Percentiles rank a stretch among this genome's conserved stretches.
Evolutionary conservation across 768 basidiomycete species (phyloP).

Genomic region (Chlorophyllum brunneum): DNA sequence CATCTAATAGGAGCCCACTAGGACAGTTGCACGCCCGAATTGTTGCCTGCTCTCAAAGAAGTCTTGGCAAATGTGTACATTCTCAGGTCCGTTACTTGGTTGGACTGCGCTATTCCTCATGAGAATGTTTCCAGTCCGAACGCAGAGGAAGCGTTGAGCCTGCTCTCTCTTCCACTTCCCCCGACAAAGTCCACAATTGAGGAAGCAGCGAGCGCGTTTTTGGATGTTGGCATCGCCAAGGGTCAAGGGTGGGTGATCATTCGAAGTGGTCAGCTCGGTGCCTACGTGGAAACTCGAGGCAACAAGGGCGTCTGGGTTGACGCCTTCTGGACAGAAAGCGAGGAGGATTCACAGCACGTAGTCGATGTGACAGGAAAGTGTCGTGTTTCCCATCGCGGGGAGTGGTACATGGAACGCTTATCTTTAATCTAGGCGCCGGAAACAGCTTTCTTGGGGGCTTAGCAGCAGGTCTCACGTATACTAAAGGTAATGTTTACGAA

Average conservation of each 20-base stretch:
- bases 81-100: conserved; percentile 48
- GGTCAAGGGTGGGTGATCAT: conserved; percentile 65
- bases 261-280: conserved; percentile 69
- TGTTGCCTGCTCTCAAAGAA: conserved; percentile 61
- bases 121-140: conserved; percentile 58
- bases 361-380: conserved; percentile 82
- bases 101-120: not conserved
- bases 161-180: conserved; percentile 53
- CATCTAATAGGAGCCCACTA: conserved; percentile 24
- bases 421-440: conserved; percentile 65
- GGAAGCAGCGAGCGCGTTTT: conserved; percentile 58
- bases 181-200: conserved; percentile 55
- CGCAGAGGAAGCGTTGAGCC: conserved; percentile 72
- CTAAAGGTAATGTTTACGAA: conserved; percentile 56
- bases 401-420: conserved; percentile 10
- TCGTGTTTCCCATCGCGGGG: conserved; percentile 1
- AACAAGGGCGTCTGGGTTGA: conserved; percentile 56
- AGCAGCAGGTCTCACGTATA: conserved; percentile 62
- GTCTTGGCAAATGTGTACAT: conserved; percentile 60
- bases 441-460: conserved; percentile 87
- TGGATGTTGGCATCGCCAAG: conserved; percentile 55
- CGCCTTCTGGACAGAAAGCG: conserved; percentile 58
- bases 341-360: conserved; percentile 43
- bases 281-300: conserved; percentile 49
- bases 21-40: conserved; percentile 77